Conservation (phyloP, 306 rosid genomes). For the Ammopiptanthus mongolicus region DNA sequence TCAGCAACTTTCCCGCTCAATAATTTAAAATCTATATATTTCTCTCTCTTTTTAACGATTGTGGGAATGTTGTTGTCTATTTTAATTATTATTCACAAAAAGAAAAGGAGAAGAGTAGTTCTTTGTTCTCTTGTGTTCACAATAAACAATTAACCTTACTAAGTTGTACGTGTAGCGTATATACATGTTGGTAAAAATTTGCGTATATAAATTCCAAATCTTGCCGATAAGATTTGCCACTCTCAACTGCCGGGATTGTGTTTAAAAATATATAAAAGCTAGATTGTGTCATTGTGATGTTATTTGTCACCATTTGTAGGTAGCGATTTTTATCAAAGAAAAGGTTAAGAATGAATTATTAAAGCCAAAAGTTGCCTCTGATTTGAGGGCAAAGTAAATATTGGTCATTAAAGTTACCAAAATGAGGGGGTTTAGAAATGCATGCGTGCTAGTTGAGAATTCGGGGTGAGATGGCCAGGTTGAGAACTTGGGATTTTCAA, state of each 20-base stretch:
- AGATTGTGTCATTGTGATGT: slow-evolving; percentile 14
- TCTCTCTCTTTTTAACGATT: too few species aligned
- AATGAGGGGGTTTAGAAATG: background rate
- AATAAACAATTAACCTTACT: background rate
- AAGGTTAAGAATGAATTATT: slow-evolving; percentile 12
- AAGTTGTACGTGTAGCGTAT: too few species aligned
- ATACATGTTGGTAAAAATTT: background rate
- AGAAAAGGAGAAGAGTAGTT: too few species aligned
- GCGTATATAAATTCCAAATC: slow-evolving; percentile 17
- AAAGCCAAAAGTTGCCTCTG: slow-evolving; percentile 14
- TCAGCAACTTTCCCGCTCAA: too few species aligned
- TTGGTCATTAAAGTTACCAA: background rate
- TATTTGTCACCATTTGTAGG: background rate
- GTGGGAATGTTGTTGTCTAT: too few species aligned
- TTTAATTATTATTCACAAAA: too few species aligned
- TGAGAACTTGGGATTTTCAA: slow-evolving; percentile 7
- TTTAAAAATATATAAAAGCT: too few species aligned
- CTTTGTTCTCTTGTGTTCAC: background rate
- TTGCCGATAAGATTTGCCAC: slow-evolving; percentile 40
- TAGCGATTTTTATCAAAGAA: background rate
- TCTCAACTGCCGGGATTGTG: slow-evolving; percentile 23
- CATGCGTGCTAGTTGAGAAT: background rate
- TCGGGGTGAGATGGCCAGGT: background rate
- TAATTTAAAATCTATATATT: too few species aligned
- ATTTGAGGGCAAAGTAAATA: background rate